Conservation (phyloP, 306 rosid genomes). For the Mimosa bimucronata region DNA sequence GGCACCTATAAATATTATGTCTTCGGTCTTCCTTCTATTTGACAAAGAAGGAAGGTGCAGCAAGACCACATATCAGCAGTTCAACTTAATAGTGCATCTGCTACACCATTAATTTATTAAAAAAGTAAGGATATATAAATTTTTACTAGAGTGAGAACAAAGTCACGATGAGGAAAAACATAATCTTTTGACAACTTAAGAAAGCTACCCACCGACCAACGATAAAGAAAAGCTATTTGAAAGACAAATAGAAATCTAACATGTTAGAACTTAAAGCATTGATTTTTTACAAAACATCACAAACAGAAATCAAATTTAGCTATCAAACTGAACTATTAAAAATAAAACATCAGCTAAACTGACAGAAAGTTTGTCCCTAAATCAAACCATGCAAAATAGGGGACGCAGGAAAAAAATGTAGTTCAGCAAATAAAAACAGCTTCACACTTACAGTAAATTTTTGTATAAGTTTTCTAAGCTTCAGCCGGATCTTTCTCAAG, state of each 20-base stretch:
- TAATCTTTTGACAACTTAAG: too few relatives aligned
- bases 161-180: neutral
- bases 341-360: neutral
- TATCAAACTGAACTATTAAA: neutral
- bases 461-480: slow-evolving; percentile 78
- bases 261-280: neutral
- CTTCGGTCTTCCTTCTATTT: too few relatives aligned
- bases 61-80: neutral
- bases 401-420: neutral
- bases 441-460: slow-evolving; percentile 72
- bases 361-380: neutral
- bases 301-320: neutral
- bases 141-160: neutral
- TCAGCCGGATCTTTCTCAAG: slow-evolving; percentile 68
- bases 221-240: too few relatives aligned
- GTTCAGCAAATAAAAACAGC: neutral
- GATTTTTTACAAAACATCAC: neutral
- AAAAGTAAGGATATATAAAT: neutral
- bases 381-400: neutral
- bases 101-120: neutral
- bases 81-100: neutral
- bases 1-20: too few relatives aligned
- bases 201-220: neutral
- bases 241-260: slow-evolving; percentile 8
- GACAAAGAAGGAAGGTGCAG: neutral